Evolutionary conservation across 139 green algal species (phyloP), one percentile per base, ranked within the genome.

Genomic region (Volvox africanus): DNA sequence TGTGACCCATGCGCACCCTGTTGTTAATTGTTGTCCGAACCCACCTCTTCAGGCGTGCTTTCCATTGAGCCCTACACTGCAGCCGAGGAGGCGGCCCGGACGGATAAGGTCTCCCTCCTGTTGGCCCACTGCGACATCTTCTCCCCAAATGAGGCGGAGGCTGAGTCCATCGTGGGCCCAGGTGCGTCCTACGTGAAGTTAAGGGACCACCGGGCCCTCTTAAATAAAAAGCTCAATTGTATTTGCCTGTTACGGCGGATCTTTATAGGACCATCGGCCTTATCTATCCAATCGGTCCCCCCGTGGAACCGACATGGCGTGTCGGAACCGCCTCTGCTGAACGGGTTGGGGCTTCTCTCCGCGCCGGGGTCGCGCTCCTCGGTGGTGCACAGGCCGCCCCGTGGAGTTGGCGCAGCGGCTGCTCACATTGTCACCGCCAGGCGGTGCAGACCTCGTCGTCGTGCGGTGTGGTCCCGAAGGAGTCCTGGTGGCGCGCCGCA

Each of bases 11-110:
- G 75, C 13, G 28, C 75, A n/a, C n/a, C n/a, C 19, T n/a, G 26
- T 44, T 44, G n/a, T n/a, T n/a, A n/a, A 80, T 2, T 2, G 73
- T 13, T 13, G 61, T 61, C 21, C 26, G 65, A 62, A 19, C n/a
- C 44, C 65, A 20, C 32, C 36, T 73, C 24, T 12, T 1, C 84
- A 91, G 89, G 92, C 20, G 75, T 81, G 26, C 69, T 96, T n/a
- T 94, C 90, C 22, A 68, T 95, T 0, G 94, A 96, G 90, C 87
- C 94, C 12, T 96, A 95, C 93, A 95, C 93, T 17, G 68, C 88
- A 0, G 82, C 91, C 75, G 89, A 87, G 73, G 33, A 17, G 61
- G 61, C 35, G 17, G 71, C 76, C 30, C 65, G 62, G 0, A 61
- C 61, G 14, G 69, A 93, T 26, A 44, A 95, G 55, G 87, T 95